Evolutionary conservation across 768 basidiomycete genomes (phyloP), one percentile per base, ranked within the genome.

Genomic region (Leccinum disarticulatum): DNA sequence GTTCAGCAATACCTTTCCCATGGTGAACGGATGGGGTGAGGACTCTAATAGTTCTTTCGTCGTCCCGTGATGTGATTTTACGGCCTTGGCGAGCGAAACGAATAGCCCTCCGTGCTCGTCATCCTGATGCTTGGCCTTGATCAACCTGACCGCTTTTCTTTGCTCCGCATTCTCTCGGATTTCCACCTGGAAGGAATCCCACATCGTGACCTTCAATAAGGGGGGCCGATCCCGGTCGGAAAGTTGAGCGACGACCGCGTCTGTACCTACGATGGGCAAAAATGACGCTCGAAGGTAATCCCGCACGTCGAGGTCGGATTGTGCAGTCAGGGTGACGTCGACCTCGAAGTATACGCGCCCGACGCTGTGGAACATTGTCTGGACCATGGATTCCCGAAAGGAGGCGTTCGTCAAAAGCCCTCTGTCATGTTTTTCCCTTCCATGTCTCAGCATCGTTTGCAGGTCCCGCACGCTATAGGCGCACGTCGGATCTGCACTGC

Each of bases 1-100:
- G 15, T 61, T 54, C 13, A 61, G 19, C n/a, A 61, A 19, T 4
- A 61, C 19, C 57, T 61, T 61, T 1, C 5, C 36, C 0, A 58
- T n/a, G 4, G 55, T 47, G 30, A 61, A 61, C 3, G 28, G 28
- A 17, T 61, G 14, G 1, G 30, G n/a, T 4, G 17, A 27, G 3
- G 10, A 6, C 6, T 61, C 31, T 19, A 61, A 25, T 14, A n/a
- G 47, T 1, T 3, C 3, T n/a, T 17, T 53, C 3, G 38, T 28
- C 0, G 17, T 1, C 9, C 19, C 3, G 13, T 61, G 60, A 27
- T 61, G 54, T 1, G 2, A 9, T 11, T 35, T 50, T 10, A 47
- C 54, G 9, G 17, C 36, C 11, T 10, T 48, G 22, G 9, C 51
- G 35, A 62, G 27, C 4, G 51, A 38, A 6, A 28, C 15, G 19